These are phyloP conservation scores for Martiniozyma asiatica DNA, from an alignment of 1,139 yeast species.

Conservation along the genomic window DNA sequence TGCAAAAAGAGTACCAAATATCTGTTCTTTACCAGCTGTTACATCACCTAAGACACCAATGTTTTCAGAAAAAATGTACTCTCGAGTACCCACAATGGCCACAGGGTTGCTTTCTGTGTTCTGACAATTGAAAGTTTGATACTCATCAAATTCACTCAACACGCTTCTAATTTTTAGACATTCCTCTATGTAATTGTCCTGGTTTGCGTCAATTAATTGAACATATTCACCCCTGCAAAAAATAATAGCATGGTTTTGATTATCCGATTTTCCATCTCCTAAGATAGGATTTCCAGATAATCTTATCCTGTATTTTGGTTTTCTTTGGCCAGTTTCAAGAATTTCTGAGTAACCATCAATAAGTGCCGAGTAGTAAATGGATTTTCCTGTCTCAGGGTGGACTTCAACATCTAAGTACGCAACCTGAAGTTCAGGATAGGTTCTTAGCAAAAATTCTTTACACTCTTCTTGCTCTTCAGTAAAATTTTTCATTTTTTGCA, in stretches of 20 bases:
- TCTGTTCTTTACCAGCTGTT: slow-evolving; percentile 48
- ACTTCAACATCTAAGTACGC: slow-evolving; percentile 45
- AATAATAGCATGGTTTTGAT: slow-evolving; percentile 39
- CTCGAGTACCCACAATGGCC: slow-evolving; percentile 44
- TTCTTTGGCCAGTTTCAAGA: slow-evolving; percentile 22
- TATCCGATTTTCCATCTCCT: slow-evolving; percentile 49
- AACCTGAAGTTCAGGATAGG: slow-evolving; percentile 51
- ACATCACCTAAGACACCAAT: slow-evolving; percentile 43
- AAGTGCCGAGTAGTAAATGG: slow-evolving; percentile 46
- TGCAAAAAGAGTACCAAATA: slow-evolving; percentile 45
- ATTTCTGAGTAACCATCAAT: slow-evolving; percentile 41
- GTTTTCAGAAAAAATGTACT: slow-evolving; percentile 43
- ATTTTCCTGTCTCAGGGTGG: slow-evolving; percentile 25
- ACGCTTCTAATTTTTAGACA: slow-evolving; percentile 42
- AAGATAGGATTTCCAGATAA: slow-evolving; percentile 43
- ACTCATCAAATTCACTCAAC: slow-evolving; percentile 40
- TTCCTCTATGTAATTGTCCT: slow-evolving; percentile 44
- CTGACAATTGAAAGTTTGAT: slow-evolving; percentile 24
- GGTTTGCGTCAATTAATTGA: slow-evolving; percentile 45
- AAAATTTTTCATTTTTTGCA: slow-evolving; percentile 54
- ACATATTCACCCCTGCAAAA: slow-evolving; percentile 43
- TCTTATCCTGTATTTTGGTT: slow-evolving; percentile 31
- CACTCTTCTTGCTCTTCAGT: slow-evolving; percentile 40
- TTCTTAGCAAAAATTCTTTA: slow-evolving; percentile 41
- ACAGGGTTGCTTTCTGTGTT: slow-evolving; percentile 26